These are phyloP conservation scores for Ganoderma meredithae DNA, from an alignment of 1,284 basidiomycete species.

Conservation along the genomic window DNA sequence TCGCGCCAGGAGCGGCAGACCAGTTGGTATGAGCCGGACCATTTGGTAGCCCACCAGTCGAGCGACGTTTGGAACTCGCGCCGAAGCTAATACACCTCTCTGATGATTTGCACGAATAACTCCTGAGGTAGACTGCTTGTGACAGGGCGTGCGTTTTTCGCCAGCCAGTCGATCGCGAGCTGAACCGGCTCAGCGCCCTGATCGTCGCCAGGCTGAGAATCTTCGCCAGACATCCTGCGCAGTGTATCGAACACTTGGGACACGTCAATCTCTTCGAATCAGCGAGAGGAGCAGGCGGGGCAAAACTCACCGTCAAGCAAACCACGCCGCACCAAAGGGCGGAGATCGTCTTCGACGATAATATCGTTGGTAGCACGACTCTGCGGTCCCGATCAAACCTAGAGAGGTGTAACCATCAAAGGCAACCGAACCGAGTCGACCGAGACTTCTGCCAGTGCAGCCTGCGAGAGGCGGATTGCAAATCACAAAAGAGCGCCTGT, in stretches of 20 bases:
- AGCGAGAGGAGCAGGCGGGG: not conserved
- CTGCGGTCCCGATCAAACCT: not conserved
- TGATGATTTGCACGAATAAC: not conserved
- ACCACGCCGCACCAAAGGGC: not conserved
- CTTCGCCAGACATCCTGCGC: not conserved
- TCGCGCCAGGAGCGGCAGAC: not conserved
- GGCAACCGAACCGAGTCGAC: not conserved
- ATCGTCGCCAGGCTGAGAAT: not conserved
- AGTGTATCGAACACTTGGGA: not conserved
- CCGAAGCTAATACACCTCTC: not conserved
- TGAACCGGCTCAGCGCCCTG: not conserved
- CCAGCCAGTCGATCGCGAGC: not conserved
- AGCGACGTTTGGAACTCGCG: not conserved
- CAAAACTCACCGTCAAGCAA: not conserved
- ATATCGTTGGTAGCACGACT: no score
- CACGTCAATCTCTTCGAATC: not conserved
- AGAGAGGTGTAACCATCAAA: not conserved
- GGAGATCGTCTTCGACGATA: no score
- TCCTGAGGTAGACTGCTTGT: constrained; percentile 1
- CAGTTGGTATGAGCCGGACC: not conserved
- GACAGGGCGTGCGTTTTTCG: not conserved
- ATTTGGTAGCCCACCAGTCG: not conserved
- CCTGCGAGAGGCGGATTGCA: not conserved
- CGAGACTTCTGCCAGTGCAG: not conserved
- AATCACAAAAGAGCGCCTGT: not conserved